These are phyloP conservation scores for Podospora conica DNA, from an alignment of 495 filamentous ascomycete genomes.

Conservation along the genomic window DNA sequence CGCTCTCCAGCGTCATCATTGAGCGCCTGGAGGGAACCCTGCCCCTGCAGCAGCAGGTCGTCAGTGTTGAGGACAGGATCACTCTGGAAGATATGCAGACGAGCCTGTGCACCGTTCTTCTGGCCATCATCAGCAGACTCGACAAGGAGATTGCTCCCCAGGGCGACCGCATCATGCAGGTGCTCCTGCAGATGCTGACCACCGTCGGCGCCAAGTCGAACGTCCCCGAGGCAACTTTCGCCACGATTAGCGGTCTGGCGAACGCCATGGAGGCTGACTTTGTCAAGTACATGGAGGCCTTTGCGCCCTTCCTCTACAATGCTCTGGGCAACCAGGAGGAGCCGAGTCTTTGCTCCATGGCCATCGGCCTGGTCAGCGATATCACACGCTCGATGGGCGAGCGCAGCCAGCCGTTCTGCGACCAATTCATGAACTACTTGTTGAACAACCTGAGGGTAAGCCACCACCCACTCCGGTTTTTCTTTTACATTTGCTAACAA, in stretches of 20 bases:
- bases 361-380: slow-evolving; percentile 93
- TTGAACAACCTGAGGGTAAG: slow-evolving; percentile 81
- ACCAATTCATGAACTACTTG: slow-evolving; percentile 94
- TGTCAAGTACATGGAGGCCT: slow-evolving; percentile 92
- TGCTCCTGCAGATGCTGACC: slow-evolving; percentile 70
- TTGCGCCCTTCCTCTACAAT: slow-evolving; percentile 83
- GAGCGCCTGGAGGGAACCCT: slow-evolving; percentile 87
- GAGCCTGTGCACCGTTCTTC: slow-evolving; percentile 80
- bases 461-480: slow-evolving; percentile 13
- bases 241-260: slow-evolving; percentile 77
- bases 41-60: slow-evolving; percentile 86
- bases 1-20: slow-evolving; percentile 74
- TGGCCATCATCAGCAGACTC: slow-evolving; percentile 85
- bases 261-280: slow-evolving; percentile 89
- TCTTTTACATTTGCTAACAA: slow-evolving; percentile 25
- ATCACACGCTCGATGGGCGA: slow-evolving; percentile 87
- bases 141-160: slow-evolving; percentile 88
- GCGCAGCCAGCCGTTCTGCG: slow-evolving; percentile 87
- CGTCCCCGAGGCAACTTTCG: slow-evolving; percentile 89
- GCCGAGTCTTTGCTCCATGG: slow-evolving; percentile 88
- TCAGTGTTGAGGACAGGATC: slow-evolving; percentile 91
- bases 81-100: slow-evolving; percentile 97
- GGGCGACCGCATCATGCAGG: slow-evolving; percentile 87
- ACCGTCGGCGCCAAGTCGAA: slow-evolving; percentile 81
- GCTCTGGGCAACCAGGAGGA: slow-evolving; percentile 94